phyloP scores from a whole-genome alignment of 805 yeast species.

The Ogataea degrootiae region DNA sequence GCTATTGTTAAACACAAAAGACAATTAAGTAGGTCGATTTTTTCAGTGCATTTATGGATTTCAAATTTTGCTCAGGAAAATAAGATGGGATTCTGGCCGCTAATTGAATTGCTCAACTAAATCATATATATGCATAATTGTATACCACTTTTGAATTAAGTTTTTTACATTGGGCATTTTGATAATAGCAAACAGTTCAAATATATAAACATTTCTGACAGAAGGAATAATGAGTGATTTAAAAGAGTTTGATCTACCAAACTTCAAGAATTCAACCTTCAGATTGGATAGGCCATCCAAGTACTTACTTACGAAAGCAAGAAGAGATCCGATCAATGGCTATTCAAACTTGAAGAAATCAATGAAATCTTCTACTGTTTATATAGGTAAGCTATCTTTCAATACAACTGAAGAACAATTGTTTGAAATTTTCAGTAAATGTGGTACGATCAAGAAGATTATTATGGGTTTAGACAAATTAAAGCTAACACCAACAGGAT shows the following conservation, averaged over 20 bases:
- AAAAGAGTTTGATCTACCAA: constrained; percentile 46
- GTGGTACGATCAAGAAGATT: constrained; percentile 73
- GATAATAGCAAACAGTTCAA: too few relatives aligned
- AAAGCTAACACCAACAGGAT: constrained; percentile 92
- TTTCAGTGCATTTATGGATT: too few relatives aligned
- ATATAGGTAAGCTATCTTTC: constrained; percentile 86
- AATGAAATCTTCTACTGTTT: constrained; percentile 67
- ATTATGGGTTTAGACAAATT: constrained; percentile 94
- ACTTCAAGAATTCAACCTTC: constrained; percentile 58
- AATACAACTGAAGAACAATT: constrained; percentile 95
- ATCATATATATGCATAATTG: too few relatives aligned
- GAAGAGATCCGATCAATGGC: constrained; percentile 43
- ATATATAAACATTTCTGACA: too few relatives aligned
- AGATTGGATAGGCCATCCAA: constrained; percentile 70
- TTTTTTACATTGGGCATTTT: too few relatives aligned
- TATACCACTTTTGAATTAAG: too few relatives aligned
- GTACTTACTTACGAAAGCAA: constrained; percentile 64
- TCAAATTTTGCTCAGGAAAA: too few relatives aligned
- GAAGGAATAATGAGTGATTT: constrained; percentile 17
- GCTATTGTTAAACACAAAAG: too few relatives aligned
- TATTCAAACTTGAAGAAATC: constrained; percentile 63
- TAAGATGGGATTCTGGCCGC: too few relatives aligned
- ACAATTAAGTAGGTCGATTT: too few relatives aligned
- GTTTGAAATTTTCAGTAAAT: constrained; percentile 76
- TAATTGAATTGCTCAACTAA: too few relatives aligned